Conservation (phyloP, 2,329 filamentous ascomycete genomes). For the Fusarium tuaranense region DNA sequence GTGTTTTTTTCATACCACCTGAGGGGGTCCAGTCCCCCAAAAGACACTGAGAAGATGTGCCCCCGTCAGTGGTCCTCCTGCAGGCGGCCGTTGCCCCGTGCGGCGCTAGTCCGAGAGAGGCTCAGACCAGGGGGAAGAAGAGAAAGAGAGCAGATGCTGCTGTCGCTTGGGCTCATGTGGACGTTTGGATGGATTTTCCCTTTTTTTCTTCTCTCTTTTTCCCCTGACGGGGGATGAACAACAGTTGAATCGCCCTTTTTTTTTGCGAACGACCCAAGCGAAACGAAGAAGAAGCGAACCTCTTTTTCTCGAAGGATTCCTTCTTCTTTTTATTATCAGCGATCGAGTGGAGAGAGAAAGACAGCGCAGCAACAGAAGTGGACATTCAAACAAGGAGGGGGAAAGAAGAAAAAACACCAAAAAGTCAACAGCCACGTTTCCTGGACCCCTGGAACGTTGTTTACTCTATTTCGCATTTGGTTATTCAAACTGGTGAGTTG, state of each 20-base stretch:
- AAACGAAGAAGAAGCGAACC: neutral
- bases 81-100: constrained; percentile 36
- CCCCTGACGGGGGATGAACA: constrained; percentile 42
- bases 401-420: neutral
- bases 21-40: neutral
- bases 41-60: too few relatives aligned
- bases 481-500: constrained; percentile 1
- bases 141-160: neutral
- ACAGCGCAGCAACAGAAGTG: neutral
- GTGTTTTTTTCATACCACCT: too few relatives aligned
- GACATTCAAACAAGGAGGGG: neutral
- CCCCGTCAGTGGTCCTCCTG: constrained; percentile 1
- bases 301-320: neutral
- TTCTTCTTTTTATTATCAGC: neutral
- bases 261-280: neutral
- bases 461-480: neutral
- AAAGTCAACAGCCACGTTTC: constrained; percentile 14
- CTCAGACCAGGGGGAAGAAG: constrained; percentile 25
- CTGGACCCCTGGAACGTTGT: neutral
- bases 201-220: constrained; percentile 21
- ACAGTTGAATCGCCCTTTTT: neutral
- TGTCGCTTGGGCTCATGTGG: constrained; percentile 6
- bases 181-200: constrained; percentile 1
- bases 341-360: neutral
- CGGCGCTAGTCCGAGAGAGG: constrained; percentile 35